Evolutionary conservation across 208 protist genomes (phyloP), one percentile per base, ranked within the genome.

Genomic region (Leishmania arabica): DNA sequence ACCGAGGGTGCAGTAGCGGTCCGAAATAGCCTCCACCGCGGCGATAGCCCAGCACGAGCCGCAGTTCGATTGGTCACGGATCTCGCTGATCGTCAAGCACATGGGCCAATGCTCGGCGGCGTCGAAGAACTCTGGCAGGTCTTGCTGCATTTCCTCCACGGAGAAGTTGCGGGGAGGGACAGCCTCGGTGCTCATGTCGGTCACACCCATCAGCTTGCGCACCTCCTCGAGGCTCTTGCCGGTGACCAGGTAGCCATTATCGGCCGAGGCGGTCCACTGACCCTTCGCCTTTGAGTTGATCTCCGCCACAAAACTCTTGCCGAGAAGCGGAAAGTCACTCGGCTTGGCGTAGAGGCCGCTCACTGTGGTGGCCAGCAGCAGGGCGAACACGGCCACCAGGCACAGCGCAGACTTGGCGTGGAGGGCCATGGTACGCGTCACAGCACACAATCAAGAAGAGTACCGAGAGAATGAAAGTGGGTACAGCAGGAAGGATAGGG

Each of bases 21-120:
- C 95, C 24, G 92, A 90, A 11, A 98, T 94, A 49, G 94, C 84
- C 82, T 94, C 93, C 68, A 90, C 88, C n/a, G 95, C 90, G 15
- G 89, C 90, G 74, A 98, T 96, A 49, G 96, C 96, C 96, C 96
- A 98, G 92, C 96, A 98, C 66, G 89, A 95, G 60, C 95, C 96
- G 87, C 96, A 98, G 77, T 79, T 88, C 37, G 89, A 95, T 89
- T 98, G 96, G 82, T 98, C 95, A 45, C 93, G 90, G 73, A 98
- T 93, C 74, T 94, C 84, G 27, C 68, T 31, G 75, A 95, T 93
- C 78, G 90, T 89, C 40, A 66, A 68, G 85, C 92, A 96, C 71
- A 91, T 62, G 17, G 91, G 88, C 92, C 92, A 96, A 47, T 90
- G 73, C 40, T 84, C 82, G 40, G 84, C 85, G 9, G 91, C 82